Conservation (phyloP, 305 asterid species). For the Fraxinus platypoda region DNA sequence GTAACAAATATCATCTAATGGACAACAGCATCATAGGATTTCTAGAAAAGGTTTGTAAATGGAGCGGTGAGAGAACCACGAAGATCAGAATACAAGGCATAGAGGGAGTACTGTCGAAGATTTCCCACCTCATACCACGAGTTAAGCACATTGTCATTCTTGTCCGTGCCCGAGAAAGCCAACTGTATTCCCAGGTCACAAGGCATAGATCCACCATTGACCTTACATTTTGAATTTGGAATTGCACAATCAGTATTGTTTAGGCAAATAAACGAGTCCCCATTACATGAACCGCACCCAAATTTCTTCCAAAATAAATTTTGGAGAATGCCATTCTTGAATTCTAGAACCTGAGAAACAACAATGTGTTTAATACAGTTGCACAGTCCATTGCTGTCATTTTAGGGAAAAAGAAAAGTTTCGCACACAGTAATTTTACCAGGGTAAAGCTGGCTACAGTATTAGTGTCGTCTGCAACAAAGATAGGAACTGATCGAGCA, state of each 20-base stretch:
- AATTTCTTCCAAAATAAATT: constrained; percentile 82
- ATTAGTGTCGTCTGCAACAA: constrained; percentile 61
- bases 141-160: constrained; percentile 64
- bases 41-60: constrained; percentile 40
- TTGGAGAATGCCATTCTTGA: constrained; percentile 71
- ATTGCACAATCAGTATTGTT: constrained; percentile 81
- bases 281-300: constrained; percentile 64
- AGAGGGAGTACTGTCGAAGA: constrained; percentile 77
- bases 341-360: constrained; percentile 69
- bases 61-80: constrained; percentile 46
- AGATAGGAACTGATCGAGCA: constrained; percentile 76
- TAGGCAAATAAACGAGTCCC: constrained; percentile 58
- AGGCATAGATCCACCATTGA: constrained; percentile 52
- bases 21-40: background rate
- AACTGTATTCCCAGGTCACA: constrained; percentile 71
- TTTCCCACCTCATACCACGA: constrained; percentile 88
- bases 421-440: constrained; percentile 35
- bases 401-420: background rate
- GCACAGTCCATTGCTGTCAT: background rate
- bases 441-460: constrained; percentile 77
- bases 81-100: constrained; percentile 47
- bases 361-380: background rate
- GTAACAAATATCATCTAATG: background rate
- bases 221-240: constrained; percentile 49
- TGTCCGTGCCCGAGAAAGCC: constrained; percentile 85